Evolutionary conservation across 441 rosid species (phyloP), one percentile per base, ranked within the genome.

Genomic region (Cnidoscolus chayamansa): DNA sequence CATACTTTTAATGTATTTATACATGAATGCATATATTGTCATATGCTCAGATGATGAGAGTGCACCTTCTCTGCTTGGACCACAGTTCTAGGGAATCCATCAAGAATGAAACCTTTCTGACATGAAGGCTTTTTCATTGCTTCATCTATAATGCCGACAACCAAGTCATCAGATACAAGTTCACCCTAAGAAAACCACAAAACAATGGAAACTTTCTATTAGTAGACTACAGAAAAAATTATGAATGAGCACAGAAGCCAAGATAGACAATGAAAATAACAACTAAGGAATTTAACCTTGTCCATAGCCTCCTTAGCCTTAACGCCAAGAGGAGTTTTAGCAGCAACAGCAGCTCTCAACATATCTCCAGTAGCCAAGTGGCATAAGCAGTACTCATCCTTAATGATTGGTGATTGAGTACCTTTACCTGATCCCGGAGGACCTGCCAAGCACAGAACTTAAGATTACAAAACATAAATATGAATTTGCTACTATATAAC

Each of bases 391-490:
- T 83, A 84, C 79, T 92, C 99, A 68, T 92, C 93, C 84, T 95
- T 95, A 60, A 95, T 89, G 16, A 91, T 83, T 7, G 98, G 96
- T 31, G 97, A 92, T 66, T 95, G 98, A 63, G 99, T 95, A 78
- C 99, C 99, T 83, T 92, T 95, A 0, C 99, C 99, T 0, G 97
- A 95, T 74, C 99, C 98, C 63, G 98, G 99, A 69, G 97, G 99
- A 68, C 99, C 99, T 95, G 83, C 79, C 66, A 68, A 79, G 68
- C 68, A 81, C 71, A 79, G 31, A 70, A 74, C 15, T 60, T 2
- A 43, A 16, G 4, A 31, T 75, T 37, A 70, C 56, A 25, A 13
- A 15, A 13, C 5, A 1, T 4, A 65, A 63, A 43, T 5, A 4
- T 58, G 63, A 7, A 58, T 58, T 40, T 19, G 20, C 40, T 7